Conservation (phyloP, 2,329 filamentous ascomycete genomes). For the Ophiocordyceps polyrhachis-furcata region DNA sequence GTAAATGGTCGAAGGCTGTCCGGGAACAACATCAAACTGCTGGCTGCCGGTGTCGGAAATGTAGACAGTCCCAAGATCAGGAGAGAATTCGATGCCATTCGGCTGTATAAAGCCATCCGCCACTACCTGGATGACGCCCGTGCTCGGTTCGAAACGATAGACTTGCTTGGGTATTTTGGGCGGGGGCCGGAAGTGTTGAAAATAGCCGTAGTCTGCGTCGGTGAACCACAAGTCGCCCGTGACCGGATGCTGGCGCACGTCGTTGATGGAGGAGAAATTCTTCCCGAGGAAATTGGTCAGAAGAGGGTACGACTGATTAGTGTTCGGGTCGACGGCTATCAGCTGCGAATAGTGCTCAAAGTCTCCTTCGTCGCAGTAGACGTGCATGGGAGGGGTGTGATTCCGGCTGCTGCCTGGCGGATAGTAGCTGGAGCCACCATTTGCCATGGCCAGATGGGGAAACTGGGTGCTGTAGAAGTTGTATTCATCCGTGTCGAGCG, state of each 20-base stretch:
- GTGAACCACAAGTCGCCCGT: constrained; percentile 47
- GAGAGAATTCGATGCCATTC: constrained; percentile 40
- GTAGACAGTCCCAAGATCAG: constrained; percentile 31
- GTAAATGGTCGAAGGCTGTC: constrained; percentile 3
- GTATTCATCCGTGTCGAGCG: constrained; percentile 5
- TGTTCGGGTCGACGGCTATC: constrained; percentile 1
- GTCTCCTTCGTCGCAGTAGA: constrained; percentile 14
- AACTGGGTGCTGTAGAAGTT: constrained; percentile 6
- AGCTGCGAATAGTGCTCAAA: constrained; percentile 29
- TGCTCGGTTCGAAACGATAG: constrained; percentile 33
- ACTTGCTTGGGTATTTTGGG: constrained; percentile 38
- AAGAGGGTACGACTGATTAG: constrained; percentile 16
- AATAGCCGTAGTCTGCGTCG: constrained; percentile 38
- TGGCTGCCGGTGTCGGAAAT: constrained; percentile 34
- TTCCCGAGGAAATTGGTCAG: constrained; percentile 41
- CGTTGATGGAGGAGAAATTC: constrained; percentile 41
- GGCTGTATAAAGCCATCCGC: constrained; percentile 37
- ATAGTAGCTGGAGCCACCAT: constrained; percentile 7
- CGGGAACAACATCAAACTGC: not conserved
- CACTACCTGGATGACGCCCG: constrained; percentile 31
- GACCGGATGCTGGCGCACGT: constrained; percentile 31
- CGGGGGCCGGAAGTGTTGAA: constrained; percentile 35
- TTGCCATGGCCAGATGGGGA: constrained; percentile 6
- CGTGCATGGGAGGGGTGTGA: constrained; percentile 6
- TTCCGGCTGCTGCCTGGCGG: constrained; percentile 4